These are phyloP conservation scores for Talaromyces adpressus DNA, from an alignment of 495 filamentous ascomycete genomes.

Conservation along the genomic window DNA sequence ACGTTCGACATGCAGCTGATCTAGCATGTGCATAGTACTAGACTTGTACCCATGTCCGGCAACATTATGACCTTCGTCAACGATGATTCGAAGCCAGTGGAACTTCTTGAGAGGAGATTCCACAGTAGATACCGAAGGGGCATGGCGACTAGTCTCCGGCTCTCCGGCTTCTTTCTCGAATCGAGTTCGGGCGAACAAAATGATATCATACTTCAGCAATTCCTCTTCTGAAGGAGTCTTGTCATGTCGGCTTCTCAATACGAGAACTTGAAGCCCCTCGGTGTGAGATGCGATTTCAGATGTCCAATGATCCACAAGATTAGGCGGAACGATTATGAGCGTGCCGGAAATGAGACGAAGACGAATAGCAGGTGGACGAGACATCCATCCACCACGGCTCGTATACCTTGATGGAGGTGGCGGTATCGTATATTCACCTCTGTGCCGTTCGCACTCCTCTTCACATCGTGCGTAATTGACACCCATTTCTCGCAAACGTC, in stretches of 20 bases:
- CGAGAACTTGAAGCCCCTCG: conserved; percentile 54
- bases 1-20: conserved; percentile 61
- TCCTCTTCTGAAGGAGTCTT: conserved; percentile 51
- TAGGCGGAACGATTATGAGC: conserved; percentile 46
- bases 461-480: conserved; percentile 41
- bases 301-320: conserved; percentile 50
- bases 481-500: conserved; percentile 25
- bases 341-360: conserved; percentile 62
- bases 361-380: conserved; percentile 31
- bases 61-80: conserved; percentile 87
- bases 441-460: conserved; percentile 45
- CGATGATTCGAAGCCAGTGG: conserved; percentile 79
- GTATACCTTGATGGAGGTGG: conserved; percentile 35
- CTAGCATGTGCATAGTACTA: conserved; percentile 59
- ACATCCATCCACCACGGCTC: conserved; percentile 37
- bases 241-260: conserved; percentile 42
- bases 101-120: conserved; percentile 59
- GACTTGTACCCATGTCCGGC: conserved; percentile 52
- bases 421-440: conserved; percentile 48
- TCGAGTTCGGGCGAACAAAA: conserved; percentile 67
- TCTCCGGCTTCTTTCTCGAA: conserved; percentile 58
- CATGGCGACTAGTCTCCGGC: conserved; percentile 21
- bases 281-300: conserved; percentile 62
- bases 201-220: conserved; percentile 65
- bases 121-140: conserved; percentile 30